A percentile compares a stretch with the other conserved stretches of the same genome.
These are phyloP conservation scores for Xylaria longipes DNA, from an alignment of 495 filamentous ascomycete species.

Conservation along the genomic window DNA sequence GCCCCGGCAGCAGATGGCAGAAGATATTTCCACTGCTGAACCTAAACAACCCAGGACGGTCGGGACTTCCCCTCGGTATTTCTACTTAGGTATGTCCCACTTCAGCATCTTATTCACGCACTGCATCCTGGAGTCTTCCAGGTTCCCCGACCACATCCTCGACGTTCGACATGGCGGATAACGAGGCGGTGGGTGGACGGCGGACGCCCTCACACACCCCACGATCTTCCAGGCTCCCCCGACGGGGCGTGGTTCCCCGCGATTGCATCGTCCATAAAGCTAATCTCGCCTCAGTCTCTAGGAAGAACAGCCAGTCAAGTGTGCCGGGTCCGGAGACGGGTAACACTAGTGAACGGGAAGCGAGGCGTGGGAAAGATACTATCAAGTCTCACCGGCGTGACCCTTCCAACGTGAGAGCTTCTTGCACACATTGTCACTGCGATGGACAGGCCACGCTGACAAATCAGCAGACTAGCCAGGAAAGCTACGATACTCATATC, in stretches of 20 bases:
- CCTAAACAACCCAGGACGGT: slow-evolving; percentile 6
- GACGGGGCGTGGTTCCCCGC: slow-evolving; percentile 21
- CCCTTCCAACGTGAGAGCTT: slow-evolving; percentile 30
- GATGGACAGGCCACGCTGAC: slow-evolving; percentile 16
- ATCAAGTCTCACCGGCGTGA: slow-evolving; percentile 14
- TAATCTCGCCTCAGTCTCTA: slow-evolving; percentile 29
- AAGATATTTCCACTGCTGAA: slow-evolving; percentile 13
- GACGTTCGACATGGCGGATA: slow-evolving; percentile 28
- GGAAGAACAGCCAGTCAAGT: slow-evolving; percentile 25
- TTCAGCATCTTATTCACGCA: slow-evolving; percentile 18
- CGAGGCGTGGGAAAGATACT: slow-evolving; percentile 10
- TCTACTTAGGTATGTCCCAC: slow-evolving; percentile 34
- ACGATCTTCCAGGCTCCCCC: slow-evolving; percentile 29
- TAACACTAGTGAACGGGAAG: slow-evolving; percentile 6
- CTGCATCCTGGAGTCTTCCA: not conserved
- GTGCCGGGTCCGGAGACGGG: slow-evolving; percentile 25
- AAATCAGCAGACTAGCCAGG: slow-evolving; percentile 30
- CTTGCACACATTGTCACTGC: not conserved
- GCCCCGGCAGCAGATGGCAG: slow-evolving; percentile 16
- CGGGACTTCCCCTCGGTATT: slow-evolving; percentile 15
- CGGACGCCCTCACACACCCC: slow-evolving; percentile 22
- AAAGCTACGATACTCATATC: slow-evolving; percentile 27
- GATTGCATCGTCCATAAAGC: slow-evolving; percentile 17
- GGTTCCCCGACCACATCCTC: not conserved
- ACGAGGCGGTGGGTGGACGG: slow-evolving; percentile 12